These are phyloP conservation scores for Capsella rubella DNA, from an alignment of 441 rosid species.

Conservation along the genomic window DNA sequence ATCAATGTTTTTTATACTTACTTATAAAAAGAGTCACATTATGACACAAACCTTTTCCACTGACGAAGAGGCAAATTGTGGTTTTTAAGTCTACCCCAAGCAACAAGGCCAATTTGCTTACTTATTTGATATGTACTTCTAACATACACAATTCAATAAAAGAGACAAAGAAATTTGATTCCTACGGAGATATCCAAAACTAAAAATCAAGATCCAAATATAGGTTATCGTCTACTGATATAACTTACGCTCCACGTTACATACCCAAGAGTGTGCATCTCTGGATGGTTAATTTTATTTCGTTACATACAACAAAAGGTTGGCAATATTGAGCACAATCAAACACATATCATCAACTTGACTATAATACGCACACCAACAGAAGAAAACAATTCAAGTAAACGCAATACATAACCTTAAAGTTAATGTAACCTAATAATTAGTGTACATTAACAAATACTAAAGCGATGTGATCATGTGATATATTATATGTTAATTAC, in stretches of 20 bases:
- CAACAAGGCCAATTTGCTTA: conserved; percentile 22
- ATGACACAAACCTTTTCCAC: conserved; percentile 36
- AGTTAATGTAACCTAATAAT: neutral
- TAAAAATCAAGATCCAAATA: neutral
- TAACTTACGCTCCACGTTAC: neutral
- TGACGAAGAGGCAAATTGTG: conserved; percentile 36
- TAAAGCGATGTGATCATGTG: conserved; percentile 7
- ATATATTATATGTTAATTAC: conserved; percentile 12
- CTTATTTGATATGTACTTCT: conserved; percentile 9
- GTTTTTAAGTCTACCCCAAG: conserved; percentile 5
- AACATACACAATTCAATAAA: neutral
- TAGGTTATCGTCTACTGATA: conserved; percentile 8
- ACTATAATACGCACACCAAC: neutral
- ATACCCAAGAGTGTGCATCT: too few relatives aligned
- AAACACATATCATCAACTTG: neutral
- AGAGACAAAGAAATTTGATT: neutral
- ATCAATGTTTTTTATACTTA: neutral
- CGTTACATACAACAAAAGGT: too few relatives aligned
- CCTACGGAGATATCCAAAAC: neutral
- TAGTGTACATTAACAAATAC: conserved; percentile 26
- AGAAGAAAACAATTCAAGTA: neutral
- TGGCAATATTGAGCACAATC: too few relatives aligned
- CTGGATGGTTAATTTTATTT: too few relatives aligned
- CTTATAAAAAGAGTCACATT: conserved; percentile 11
- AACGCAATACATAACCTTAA: neutral